Base-by-base conservation (phyloP, 306 rosid genomes). In the Dalbergia cochinchinensis region DNA sequence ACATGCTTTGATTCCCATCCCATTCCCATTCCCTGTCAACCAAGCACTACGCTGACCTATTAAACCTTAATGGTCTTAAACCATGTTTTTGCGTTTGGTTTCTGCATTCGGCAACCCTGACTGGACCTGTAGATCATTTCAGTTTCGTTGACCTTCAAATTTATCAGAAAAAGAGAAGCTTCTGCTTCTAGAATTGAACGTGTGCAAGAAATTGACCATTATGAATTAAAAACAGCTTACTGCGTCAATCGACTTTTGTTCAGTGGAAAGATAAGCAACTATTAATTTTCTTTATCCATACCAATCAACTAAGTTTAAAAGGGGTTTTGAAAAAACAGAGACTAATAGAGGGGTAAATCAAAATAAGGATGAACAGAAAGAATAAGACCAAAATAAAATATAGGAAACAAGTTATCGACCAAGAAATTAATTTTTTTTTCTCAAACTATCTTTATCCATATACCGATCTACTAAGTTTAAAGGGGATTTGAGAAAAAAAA, bases 1-100 rank as follows among this genome's bases (percentile, higher is more conserved):
- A 47, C 39, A 54, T 55, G 12, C n/a, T 41, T 41, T 60, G 68
- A 54, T 66, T 66, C 69, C 13, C 75, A 47, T 76, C 51, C 1
- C 67, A 54, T 57, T 66, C 63, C 8, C 69, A 48, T 82, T 62
- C 2, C 72, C 74, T 63, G 65, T 3, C n/a, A 54, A 14, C 79
- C 71, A 80, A 69, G 82, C 45, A 42, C 61, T 12, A 37, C 31
- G 80, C 45, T 78, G 83, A 83, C 76, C 51, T 47, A 13, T 78
- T 65, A 78, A 78, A 77, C 71, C 22, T 54, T 6, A 20, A 12
- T 33, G 58, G 68, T 59, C 65, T 7, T 42, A 31, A 48, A 14
- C 86, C 58, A 77, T 55, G 42, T 55, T 42, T 78, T 83, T 78
- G 86, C 61, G 74, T 65, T 7, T 0, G 39, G 7, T 84, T 64